Percentiles rank a stretch among this genome's conserved stretches.
phyloP scores from a whole-genome alignment of 2,329 filamentous ascomycete species.

The Botrytis cinerea region DNA sequence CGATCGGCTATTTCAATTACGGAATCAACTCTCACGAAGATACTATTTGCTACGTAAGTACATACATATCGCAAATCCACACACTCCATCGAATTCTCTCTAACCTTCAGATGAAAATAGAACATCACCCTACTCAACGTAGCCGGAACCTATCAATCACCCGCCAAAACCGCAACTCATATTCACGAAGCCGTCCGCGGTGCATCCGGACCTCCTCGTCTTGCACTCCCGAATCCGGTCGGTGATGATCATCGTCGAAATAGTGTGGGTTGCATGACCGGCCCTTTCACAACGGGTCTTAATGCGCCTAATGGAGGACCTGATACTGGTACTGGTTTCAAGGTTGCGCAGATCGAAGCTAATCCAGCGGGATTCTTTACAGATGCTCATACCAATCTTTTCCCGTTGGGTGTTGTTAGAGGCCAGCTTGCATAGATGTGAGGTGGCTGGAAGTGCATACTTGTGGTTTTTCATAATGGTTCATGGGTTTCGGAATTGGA shows the following conservation, averaged over 20 bases:
- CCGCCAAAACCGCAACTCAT: slow-evolving; percentile 52
- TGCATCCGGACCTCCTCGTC: slow-evolving; percentile 48
- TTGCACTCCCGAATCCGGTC: slow-evolving; percentile 50
- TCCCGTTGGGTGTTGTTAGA: slow-evolving; percentile 49
- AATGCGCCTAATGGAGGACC: slow-evolving; percentile 44
- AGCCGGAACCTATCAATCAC: slow-evolving; percentile 48
- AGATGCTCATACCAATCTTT: slow-evolving; percentile 49
- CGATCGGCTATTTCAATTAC: slow-evolving; percentile 51
- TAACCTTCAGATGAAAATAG: slow-evolving; percentile 27
- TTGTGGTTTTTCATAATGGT: no score
- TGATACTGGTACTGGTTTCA: slow-evolving; percentile 51
- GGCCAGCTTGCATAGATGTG: slow-evolving; percentile 45
- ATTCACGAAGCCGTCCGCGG: slow-evolving; percentile 51
- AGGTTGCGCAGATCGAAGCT: slow-evolving; percentile 49
- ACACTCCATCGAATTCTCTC: neutral
- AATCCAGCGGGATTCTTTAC: slow-evolving; percentile 52
- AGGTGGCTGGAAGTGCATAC: neutral
- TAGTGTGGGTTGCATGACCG: slow-evolving; percentile 40
- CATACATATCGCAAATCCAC: neutral
- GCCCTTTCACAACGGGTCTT: slow-evolving; percentile 49
- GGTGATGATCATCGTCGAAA: slow-evolving; percentile 41
- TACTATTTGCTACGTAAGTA: slow-evolving; percentile 40
- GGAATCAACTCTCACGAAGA: slow-evolving; percentile 48
- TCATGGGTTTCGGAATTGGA: neutral
- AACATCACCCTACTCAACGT: slow-evolving; percentile 52